Conservation (phyloP, 257 asterid species). For the Eustoma russellianum region DNA sequence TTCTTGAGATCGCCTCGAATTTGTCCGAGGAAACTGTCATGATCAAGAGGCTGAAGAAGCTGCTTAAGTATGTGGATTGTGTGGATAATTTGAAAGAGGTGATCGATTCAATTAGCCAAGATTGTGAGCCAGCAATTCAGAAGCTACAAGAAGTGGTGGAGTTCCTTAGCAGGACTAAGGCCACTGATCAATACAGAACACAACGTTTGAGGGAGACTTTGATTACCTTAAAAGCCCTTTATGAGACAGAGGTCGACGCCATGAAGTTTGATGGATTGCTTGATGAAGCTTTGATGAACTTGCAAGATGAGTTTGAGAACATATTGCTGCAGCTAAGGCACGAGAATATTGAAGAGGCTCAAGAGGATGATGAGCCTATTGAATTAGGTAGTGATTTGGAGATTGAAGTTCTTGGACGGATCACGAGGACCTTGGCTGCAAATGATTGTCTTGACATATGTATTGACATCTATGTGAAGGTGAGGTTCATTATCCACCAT, state of each 20-base stretch:
- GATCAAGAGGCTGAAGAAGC: slow-evolving; percentile 27
- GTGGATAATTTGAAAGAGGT: slow-evolving; percentile 46
- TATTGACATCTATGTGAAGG: slow-evolving; percentile 73
- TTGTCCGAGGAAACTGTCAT: slow-evolving; percentile 31
- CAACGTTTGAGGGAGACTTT: slow-evolving; percentile 50
- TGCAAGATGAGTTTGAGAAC: slow-evolving; percentile 80
- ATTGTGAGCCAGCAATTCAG: slow-evolving; percentile 60
- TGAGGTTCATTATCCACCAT: slow-evolving; percentile 6
- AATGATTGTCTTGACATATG: slow-evolving; percentile 80
- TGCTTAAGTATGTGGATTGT: slow-evolving; percentile 52
- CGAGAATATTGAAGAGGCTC: slow-evolving; percentile 14
- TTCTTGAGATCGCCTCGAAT: slow-evolving; percentile 31
- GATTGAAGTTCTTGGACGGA: slow-evolving; percentile 42
- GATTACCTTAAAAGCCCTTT: slow-evolving; percentile 53
- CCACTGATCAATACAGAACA: slow-evolving; percentile 57
- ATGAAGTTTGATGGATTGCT: slow-evolving; percentile 67
- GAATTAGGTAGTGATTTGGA: slow-evolving; percentile 53
- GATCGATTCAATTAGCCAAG: slow-evolving; percentile 34
- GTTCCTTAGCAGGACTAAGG: slow-evolving; percentile 82
- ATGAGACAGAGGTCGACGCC: slow-evolving; percentile 62
- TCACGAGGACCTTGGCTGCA: slow-evolving; percentile 46
- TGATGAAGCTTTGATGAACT: slow-evolving; percentile 68
- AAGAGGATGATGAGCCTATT: slow-evolving; percentile 13
- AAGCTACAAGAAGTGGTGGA: slow-evolving; percentile 82
- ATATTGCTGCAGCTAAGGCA: slow-evolving; percentile 47